phyloP scores from a whole-genome alignment of 345 rosid species.

The Heritiera fomes region DNA sequence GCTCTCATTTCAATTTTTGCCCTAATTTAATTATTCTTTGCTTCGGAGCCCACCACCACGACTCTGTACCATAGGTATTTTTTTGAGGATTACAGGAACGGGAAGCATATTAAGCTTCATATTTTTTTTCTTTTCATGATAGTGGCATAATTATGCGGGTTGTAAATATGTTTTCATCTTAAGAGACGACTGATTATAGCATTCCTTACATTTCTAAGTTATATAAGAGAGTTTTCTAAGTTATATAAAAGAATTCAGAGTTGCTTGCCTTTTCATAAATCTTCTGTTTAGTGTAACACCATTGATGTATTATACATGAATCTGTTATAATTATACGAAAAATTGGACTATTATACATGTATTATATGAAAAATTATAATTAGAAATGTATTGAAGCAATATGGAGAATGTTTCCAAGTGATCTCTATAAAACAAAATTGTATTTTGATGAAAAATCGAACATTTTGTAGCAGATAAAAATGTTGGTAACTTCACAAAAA shows the following conservation, averaged over 20 bases:
- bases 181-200: slow-evolving; percentile 1
- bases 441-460: no score
- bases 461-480: no score
- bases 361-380: no score
- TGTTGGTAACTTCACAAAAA: no score
- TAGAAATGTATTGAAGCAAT: no score
- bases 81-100: slow-evolving; percentile 1
- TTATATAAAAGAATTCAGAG: background rate
- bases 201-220: background rate
- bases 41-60: background rate
- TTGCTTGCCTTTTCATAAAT: background rate
- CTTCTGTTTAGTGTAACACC: no score
- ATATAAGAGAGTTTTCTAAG: background rate
- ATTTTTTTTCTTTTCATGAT: background rate
- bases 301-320: no score
- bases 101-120: slow-evolving; percentile 28
- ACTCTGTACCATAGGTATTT: slow-evolving; percentile 10
- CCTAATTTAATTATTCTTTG: slow-evolving; percentile 32
- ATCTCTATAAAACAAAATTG: no score
- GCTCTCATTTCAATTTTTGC: slow-evolving; percentile 35
- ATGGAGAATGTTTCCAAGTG: no score
- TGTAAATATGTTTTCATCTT: slow-evolving; percentile 27
- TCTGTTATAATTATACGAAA: no score
- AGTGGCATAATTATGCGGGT: background rate
- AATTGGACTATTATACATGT: no score